Percentiles rank a stretch among this genome's conserved stretches.
Conservation (phyloP, 2,329 filamentous ascomycete species). For the Cercospora brassicicola region DNA sequence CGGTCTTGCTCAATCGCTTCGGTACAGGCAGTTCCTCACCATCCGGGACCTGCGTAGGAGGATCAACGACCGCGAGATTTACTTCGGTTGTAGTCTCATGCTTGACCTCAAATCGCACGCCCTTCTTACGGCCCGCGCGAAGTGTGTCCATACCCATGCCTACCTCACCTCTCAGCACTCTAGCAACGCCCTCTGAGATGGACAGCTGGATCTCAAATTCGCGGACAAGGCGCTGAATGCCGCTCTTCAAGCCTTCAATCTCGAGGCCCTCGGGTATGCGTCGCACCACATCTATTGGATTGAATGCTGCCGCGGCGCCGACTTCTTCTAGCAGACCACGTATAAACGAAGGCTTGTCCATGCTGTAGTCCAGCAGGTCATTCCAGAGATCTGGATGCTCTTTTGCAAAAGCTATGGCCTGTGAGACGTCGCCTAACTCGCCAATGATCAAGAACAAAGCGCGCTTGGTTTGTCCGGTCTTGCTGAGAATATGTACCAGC, state of each 20-base stretch:
- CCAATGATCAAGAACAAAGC: slow-evolving; percentile 93
- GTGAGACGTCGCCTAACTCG: slow-evolving; percentile 83
- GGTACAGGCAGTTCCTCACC: slow-evolving; percentile 29
- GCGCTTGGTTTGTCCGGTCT: slow-evolving; percentile 89
- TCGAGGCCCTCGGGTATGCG: slow-evolving; percentile 91
- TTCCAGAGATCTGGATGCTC: slow-evolving; percentile 93
- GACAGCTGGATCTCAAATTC: slow-evolving; percentile 95
- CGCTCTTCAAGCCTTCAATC: slow-evolving; percentile 85
- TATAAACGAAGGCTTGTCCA: slow-evolving; percentile 97
- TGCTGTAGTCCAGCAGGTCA: slow-evolving; percentile 88
- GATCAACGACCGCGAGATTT: slow-evolving; percentile 37
- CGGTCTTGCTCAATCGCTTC: slow-evolving; percentile 26
- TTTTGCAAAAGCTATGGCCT: slow-evolving; percentile 92
- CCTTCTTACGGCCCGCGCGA: slow-evolving; percentile 75
- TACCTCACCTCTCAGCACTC: slow-evolving; percentile 84
- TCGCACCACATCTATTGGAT: slow-evolving; percentile 85
- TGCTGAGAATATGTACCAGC: slow-evolving; percentile 92
- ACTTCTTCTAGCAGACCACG: slow-evolving; percentile 88
- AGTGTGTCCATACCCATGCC: slow-evolving; percentile 77
- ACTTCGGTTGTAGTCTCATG: slow-evolving; percentile 35
- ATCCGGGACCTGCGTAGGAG: slow-evolving; percentile 31
- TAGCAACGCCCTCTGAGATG: slow-evolving; percentile 85
- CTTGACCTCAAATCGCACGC: slow-evolving; percentile 82
- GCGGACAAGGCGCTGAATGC: slow-evolving; percentile 84
- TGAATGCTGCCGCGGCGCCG: slow-evolving; percentile 72